Evolutionary conservation across 2,329 filamentous ascomycete species (phyloP), one percentile per base, ranked within the genome.

Genomic region (Xylariaceae sp.): DNA sequence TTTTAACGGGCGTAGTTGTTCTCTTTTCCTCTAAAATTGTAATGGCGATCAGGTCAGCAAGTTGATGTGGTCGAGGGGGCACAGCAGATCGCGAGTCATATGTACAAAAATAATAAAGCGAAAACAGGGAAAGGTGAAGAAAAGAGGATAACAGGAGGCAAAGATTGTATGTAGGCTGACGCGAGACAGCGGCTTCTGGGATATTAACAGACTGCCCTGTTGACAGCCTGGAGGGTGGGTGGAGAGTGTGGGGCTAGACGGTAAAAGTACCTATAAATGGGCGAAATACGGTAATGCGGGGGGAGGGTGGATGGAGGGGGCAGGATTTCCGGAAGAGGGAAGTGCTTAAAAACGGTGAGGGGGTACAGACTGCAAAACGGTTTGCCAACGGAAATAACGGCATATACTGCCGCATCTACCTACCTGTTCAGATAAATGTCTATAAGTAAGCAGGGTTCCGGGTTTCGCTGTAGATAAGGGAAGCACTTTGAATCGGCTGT

Each of bases 111-210:
- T 9, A 8, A 39, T 12, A 48, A 9, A 23, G 28, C 26, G 17
- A 17, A 28, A n/a, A 33, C 3, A 31, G n/a, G 14, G 17, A 5
- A 49, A 34, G 44, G 33, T 31, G 37, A 34, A 5, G 36, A 37
- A 45, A 21, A 36, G 40, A 14, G n/a, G 17, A 7, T 8, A 26
- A n/a, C 12, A 58, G 54, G 50, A 49, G 56, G 56, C 44, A 45
- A 19, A 44, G 52, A 55, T 41, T 46, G 52, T 33, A 40, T 56
- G 59, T 50, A 60, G 53, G 56, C 58, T 61, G 55, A 61, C 58
- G 55, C 51, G 55, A 61, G 58, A 61, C 50, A 43, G 50, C 54
- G 24, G 28, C 16, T 33, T 39, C 31, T 47, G 40, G n/a, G n/a
- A 36, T 19, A 39, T 31, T 33, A 47, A 39, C 36, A 48, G 48